phyloP scores from a whole-genome alignment of 352 stramenopile species.

The Phytophthora fragariae region DNA sequence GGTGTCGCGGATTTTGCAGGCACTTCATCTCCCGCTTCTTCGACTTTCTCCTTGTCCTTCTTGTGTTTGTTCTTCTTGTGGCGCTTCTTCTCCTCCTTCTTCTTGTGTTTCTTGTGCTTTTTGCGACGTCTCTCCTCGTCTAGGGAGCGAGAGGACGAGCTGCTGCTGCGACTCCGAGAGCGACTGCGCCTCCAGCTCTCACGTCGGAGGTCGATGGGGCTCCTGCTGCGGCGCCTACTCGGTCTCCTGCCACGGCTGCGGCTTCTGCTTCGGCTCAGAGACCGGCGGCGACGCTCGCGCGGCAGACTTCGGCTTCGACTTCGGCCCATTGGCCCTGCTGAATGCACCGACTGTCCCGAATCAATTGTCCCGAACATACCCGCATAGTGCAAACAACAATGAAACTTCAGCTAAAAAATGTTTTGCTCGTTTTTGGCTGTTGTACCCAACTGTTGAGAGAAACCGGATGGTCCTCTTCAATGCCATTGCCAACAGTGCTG shows the following conservation, averaged over 20 bases:
- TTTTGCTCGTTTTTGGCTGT: no score
- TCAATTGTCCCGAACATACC: not conserved
- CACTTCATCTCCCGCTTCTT: not conserved
- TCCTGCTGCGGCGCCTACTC: slow-evolving; percentile 28
- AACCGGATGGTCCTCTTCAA: no score
- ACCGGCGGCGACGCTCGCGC: slow-evolving; percentile 3
- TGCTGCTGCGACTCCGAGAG: slow-evolving; percentile 19
- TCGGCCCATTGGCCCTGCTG: slow-evolving; percentile 20
- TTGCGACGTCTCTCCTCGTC: slow-evolving; percentile 22
- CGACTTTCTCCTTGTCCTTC: slow-evolving; percentile 22
- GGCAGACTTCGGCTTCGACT: slow-evolving; percentile 30
- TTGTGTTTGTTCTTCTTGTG: slow-evolving; percentile 42
- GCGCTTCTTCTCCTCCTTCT: slow-evolving; percentile 44
- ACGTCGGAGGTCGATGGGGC: slow-evolving; percentile 4
- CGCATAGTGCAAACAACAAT: no score
- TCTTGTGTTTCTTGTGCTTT: slow-evolving; percentile 29
- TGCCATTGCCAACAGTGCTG: not conserved
- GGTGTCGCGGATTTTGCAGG: not conserved
- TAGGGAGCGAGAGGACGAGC: slow-evolving; percentile 3
- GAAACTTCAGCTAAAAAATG: no score
- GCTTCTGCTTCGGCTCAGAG: slow-evolving; percentile 24
- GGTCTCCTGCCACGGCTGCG: slow-evolving; percentile 13
- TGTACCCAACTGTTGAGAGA: no score
- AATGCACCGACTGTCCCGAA: slow-evolving; percentile 18
- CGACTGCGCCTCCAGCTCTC: slow-evolving; percentile 7